Evolutionary conservation across 2,329 filamentous ascomycete genomes (phyloP), one percentile per base, ranked within the genome.

Genomic region (Penicillium aurantiogriseum): DNA sequence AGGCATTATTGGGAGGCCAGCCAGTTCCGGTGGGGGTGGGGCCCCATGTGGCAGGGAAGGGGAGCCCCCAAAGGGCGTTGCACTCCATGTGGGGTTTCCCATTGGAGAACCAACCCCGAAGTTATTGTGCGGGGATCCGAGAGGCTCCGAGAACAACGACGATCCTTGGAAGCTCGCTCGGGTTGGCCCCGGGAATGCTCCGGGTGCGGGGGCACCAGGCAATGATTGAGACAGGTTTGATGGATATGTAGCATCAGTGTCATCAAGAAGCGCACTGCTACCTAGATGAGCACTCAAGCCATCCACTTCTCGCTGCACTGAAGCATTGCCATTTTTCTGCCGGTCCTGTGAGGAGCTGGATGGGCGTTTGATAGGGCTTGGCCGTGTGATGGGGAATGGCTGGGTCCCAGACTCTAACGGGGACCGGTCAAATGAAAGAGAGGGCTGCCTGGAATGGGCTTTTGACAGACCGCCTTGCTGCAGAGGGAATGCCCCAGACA

Each of bases 361-460:
- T 0, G 94, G 93, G 35, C 92, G 85, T 61, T 93, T 91, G 62
- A 97, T 97, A 0, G 93, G 93, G 25, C 90, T 85, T 27, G 92
- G 93, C 53, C 92, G 85, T 45, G 88, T 84, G 59, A 95, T 93
- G 1, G 90, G 90, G 61, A 91, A 88, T 35, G 87, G 81, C 53
- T 85, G 79, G 11, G 80, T 74, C 27, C 81, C 77, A 17, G 79
- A 79, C 9, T 92, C 89, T 60, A 88, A 85, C 13, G 74, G 77
- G 21, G 80, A 79, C 62, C 80, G 80, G 50, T 84, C 82, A 59
- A 79, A 80, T 0, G 88, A 87, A 13, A 81, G 81, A 6, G 91
- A 96, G 11, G 85, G 82, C 65, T 95, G 91, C 60, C 92, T 84
- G 9, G 88, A 88, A 74, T 96, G 92, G 5, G 83, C 73, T 48